Percentiles rank a stretch among this genome's conserved stretches.
Evolutionary conservation across 805 yeast genomes (phyloP).

Genomic region (Yamadazyma scolyti): DNA sequence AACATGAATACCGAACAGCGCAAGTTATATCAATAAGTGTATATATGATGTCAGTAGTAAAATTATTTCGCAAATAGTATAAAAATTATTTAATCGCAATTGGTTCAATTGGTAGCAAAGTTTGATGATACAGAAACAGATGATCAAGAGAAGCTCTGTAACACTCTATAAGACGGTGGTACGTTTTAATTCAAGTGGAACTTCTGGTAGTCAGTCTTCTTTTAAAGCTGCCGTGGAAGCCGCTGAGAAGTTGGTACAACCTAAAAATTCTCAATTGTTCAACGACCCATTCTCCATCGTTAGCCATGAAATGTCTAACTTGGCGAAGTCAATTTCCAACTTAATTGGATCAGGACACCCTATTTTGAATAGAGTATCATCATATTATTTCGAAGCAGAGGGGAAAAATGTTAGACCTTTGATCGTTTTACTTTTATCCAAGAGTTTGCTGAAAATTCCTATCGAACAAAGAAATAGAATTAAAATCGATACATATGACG

Average conservation of each 20-base stretch:
- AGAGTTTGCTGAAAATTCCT: constrained; percentile 78
- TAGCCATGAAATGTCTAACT: constrained; percentile 84
- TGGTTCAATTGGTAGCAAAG: too few species aligned
- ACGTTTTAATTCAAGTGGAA: too few species aligned
- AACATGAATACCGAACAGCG: constrained; percentile 43
- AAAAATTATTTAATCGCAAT: too few species aligned
- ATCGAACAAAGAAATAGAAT: constrained; percentile 60
- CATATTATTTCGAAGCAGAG: constrained; percentile 92
- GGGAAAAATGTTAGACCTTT: constrained; percentile 95
- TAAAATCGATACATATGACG: constrained; percentile 60
- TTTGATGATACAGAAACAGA: too few species aligned
- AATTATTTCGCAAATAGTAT: too few species aligned
- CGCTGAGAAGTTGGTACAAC: constrained; percentile 73
- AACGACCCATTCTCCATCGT: constrained; percentile 89
- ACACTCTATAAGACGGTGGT: too few species aligned
- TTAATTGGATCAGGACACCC: constrained; percentile 94
- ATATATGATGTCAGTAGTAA: too few species aligned
- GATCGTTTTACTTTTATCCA: constrained; percentile 76
- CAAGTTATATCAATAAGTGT: constrained; percentile 11
- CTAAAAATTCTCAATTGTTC: constrained; percentile 42
- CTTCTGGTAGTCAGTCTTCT: constrained; percentile 9
- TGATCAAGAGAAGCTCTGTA: too few species aligned
- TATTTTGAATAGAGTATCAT: constrained; percentile 83
- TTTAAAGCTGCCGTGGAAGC: constrained; percentile 60
- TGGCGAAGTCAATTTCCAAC: constrained; percentile 82